These are phyloP conservation scores for Amylocarpus encephaloides DNA, from an alignment of 2,329 filamentous ascomycete genomes.

Conservation along the genomic window DNA sequence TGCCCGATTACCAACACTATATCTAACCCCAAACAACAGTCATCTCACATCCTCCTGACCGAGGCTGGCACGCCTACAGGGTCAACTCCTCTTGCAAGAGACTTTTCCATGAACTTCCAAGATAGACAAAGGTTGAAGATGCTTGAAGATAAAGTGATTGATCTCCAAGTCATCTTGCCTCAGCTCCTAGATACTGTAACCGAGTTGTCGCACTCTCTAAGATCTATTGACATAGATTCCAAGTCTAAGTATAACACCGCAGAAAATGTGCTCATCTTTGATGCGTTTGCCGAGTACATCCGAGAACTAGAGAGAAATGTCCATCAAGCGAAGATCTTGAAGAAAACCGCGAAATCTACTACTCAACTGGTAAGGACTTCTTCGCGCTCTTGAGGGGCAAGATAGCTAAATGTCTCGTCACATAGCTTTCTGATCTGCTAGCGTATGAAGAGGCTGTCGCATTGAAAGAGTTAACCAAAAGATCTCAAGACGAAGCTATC, in stretches of 20 bases:
- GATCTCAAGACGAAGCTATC: slow-evolving; percentile 14
- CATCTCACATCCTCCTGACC: slow-evolving; percentile 3
- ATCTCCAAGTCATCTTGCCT: slow-evolving; percentile 13
- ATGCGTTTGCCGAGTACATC: slow-evolving; percentile 14
- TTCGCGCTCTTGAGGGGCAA: too few relatives aligned
- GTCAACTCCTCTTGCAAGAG: slow-evolving; percentile 1
- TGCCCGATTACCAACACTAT: too few relatives aligned
- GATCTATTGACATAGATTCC: slow-evolving; percentile 5
- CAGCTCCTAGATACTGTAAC: slow-evolving; percentile 10
- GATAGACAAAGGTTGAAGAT: slow-evolving; percentile 13
- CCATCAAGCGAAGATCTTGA: slow-evolving; percentile 9
- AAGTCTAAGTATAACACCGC: too few relatives aligned
- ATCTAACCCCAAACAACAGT: slow-evolving; percentile 6
- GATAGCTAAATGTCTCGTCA: not conserved
- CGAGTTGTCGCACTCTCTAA: slow-evolving; percentile 6
- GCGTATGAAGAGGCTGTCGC: slow-evolving; percentile 14
- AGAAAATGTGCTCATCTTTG: not conserved
- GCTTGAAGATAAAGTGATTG: slow-evolving; percentile 16
- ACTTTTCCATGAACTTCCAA: slow-evolving; percentile 12
- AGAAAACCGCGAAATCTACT: slow-evolving; percentile 9
- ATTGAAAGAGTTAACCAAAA: slow-evolving; percentile 6
- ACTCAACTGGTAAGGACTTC: slow-evolving; percentile 14
- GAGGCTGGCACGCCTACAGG: not conserved
- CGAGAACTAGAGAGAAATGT: slow-evolving; percentile 5
- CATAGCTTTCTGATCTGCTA: slow-evolving; percentile 13